A percentile compares a stretch with the other conserved stretches of the same genome.
Conservation (phyloP, 1,139 yeast species). For the Suhomyces maxii region DNA sequence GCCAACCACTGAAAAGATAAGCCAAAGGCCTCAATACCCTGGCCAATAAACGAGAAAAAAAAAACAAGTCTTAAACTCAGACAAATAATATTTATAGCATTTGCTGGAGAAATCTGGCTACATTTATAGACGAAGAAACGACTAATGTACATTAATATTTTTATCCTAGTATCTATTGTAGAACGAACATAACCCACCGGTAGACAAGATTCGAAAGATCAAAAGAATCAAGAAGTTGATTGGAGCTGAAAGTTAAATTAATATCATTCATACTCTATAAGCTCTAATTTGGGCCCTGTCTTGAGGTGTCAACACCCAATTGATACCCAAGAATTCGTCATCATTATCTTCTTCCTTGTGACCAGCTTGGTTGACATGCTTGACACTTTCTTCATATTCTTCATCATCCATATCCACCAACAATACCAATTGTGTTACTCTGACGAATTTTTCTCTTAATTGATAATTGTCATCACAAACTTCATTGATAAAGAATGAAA, state of each 20-base stretch:
- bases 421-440: slow-evolving; percentile 81
- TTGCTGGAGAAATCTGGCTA: background rate
- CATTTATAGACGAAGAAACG: slow-evolving; percentile 5
- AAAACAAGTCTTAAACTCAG: background rate
- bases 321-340: slow-evolving; percentile 51
- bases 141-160: slow-evolving; percentile 3
- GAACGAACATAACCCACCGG: background rate
- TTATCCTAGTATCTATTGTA: background rate
- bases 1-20: too few species aligned
- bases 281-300: slow-evolving; percentile 65
- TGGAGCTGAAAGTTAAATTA: too few species aligned
- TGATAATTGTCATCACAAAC: slow-evolving; percentile 63
- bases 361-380: slow-evolving; percentile 19
- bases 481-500: slow-evolving; percentile 69
- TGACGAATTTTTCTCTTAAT: slow-evolving; percentile 72
- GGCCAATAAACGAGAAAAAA: background rate
- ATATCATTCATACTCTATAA: slow-evolving; percentile 26
- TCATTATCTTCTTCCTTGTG: slow-evolving; percentile 5
- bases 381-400: slow-evolving; percentile 50
- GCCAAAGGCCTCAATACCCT: background rate
- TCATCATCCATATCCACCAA: slow-evolving; percentile 83
- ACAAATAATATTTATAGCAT: background rate
- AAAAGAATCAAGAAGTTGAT: too few species aligned
- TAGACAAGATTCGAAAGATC: too few species aligned
- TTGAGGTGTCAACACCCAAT: slow-evolving; percentile 78